Conservation (phyloP, 768 basidiomycete species). For the Auricularia sp. region DNA sequence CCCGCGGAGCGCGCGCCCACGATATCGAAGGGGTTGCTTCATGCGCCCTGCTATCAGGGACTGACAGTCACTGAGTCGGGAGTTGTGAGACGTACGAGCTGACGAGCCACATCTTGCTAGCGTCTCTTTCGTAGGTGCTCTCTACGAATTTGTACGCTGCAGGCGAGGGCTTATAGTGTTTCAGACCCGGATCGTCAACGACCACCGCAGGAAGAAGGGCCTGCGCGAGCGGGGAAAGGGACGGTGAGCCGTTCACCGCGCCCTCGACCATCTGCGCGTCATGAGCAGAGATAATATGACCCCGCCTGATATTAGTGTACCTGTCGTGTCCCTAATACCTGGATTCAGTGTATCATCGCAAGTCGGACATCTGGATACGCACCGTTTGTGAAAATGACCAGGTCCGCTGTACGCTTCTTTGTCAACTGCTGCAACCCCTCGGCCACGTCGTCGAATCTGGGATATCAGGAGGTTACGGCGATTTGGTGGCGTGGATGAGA, state of each 20-base stretch:
- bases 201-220: constrained; percentile 5
- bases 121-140: constrained; percentile 9
- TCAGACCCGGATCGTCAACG: constrained; percentile 11
- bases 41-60: not conserved
- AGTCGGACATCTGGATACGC: not conserved
- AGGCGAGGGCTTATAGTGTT: constrained; percentile 19
- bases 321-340: too few species aligned
- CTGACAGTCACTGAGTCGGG: constrained; percentile 1
- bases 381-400: constrained; percentile 23
- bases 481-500: too few species aligned
- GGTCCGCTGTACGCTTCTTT: not conserved
- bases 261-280: constrained; percentile 16
- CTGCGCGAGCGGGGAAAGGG: not conserved
- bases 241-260: constrained; percentile 10
- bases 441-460: not conserved
- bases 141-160: constrained; percentile 18
- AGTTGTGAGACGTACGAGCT: constrained; percentile 18
- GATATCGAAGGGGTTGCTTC: constrained; percentile 26
- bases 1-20: constrained; percentile 19
- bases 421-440: not conserved
- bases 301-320: too few species aligned
- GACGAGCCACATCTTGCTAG: constrained; percentile 20
- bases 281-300: not conserved
- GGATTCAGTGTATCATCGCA: too few species aligned
- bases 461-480: not conserved